A percentile compares a stretch with the other conserved stretches of the same genome.
These are phyloP conservation scores for Datisca glomerata DNA, from an alignment of 306 rosid genomes.

Conservation along the genomic window DNA sequence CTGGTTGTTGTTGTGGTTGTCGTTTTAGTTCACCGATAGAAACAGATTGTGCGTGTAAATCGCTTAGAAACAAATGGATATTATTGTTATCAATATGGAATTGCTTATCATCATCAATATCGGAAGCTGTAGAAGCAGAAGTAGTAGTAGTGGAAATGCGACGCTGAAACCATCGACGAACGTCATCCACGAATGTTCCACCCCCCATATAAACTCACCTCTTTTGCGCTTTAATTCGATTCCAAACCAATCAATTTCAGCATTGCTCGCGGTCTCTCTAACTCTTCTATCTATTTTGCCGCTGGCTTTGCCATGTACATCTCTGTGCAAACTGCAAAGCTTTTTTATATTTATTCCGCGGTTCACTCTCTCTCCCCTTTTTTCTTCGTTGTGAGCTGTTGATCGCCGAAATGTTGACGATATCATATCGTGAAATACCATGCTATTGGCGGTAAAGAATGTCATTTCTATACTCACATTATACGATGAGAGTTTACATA, in stretches of 20 bases:
- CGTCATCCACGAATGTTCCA: slow-evolving; percentile 35
- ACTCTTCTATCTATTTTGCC: slow-evolving; percentile 4
- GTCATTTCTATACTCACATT: no score
- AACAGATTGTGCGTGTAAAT: slow-evolving; percentile 16
- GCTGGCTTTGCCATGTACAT: no score
- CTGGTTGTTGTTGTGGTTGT: slow-evolving; percentile 1
- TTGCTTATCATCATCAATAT: slow-evolving; percentile 2
- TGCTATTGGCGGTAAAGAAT: no score
- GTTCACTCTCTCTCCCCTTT: no score
- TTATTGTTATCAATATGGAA: not conserved
- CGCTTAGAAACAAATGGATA: slow-evolving; percentile 9
- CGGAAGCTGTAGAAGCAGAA: slow-evolving; percentile 6
- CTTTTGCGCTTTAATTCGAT: slow-evolving; percentile 9
- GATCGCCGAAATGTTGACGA: no score
- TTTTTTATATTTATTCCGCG: no score
- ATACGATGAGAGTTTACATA: no score
- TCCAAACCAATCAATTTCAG: slow-evolving; percentile 26
- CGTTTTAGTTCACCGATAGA: not conserved
- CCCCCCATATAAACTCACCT: slow-evolving; percentile 27
- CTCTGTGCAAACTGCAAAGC: no score
- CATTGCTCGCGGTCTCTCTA: slow-evolving; percentile 29
- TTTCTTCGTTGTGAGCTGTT: no score
- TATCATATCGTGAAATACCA: no score
- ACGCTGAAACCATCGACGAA: slow-evolving; percentile 45
- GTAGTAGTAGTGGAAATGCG: slow-evolving; percentile 9